Evolutionary conservation across 805 yeast genomes (phyloP).

Genomic region (Saccharomycopsis microspora): DNA sequence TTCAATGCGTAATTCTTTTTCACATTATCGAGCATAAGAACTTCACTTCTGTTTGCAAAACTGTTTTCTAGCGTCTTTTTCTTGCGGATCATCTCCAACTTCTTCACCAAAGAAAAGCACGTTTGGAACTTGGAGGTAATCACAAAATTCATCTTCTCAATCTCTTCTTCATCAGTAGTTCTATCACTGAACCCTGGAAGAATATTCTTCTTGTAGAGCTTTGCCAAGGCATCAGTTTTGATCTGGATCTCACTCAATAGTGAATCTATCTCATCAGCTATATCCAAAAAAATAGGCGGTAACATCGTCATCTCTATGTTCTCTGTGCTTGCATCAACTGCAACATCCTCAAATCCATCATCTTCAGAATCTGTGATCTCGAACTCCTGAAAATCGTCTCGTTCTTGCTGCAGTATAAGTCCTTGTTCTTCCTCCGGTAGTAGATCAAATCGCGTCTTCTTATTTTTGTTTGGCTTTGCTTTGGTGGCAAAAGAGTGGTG

Average conservation of each 20-base stretch:
- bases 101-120: constrained; percentile 67
- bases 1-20: constrained; percentile 76
- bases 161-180: constrained; percentile 58
- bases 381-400: constrained; percentile 20
- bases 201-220: constrained; percentile 67
- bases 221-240: constrained; percentile 49
- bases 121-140: constrained; percentile 70
- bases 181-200: constrained; percentile 85
- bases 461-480: background rate
- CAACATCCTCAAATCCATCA: constrained; percentile 20
- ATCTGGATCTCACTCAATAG: constrained; percentile 39
- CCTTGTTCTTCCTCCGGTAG: constrained; percentile 49
- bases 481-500: constrained; percentile 32
- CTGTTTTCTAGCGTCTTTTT: constrained; percentile 25
- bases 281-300: constrained; percentile 72
- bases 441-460: constrained; percentile 24
- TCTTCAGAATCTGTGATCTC: constrained; percentile 22
- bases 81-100: constrained; percentile 36
- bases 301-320: constrained; percentile 51
- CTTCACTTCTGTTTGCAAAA: constrained; percentile 31
- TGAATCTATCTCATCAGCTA: constrained; percentile 61
- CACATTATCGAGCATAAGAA: constrained; percentile 64
- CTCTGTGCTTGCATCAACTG: constrained; percentile 19
- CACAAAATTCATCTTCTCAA: constrained; percentile 64
- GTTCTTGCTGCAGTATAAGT: constrained; percentile 28